Evolutionary conservation across 768 basidiomycete species (phyloP).

Genomic region (Podaxis rugospora): DNA sequence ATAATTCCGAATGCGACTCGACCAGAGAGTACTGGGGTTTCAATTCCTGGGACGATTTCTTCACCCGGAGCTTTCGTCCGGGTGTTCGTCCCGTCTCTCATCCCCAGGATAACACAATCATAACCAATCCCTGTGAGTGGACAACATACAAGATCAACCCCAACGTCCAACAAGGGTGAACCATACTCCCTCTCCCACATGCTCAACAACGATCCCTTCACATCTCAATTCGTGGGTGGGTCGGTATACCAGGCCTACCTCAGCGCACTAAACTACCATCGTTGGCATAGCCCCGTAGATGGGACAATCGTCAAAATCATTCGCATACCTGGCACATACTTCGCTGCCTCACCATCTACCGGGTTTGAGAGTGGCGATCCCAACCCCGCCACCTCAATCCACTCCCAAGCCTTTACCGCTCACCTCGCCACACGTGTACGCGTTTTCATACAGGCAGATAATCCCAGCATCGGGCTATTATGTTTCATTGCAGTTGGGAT

Average conservation of each 20-base stretch:
- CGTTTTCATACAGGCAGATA: constrained; percentile 52
- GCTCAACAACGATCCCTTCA: constrained; percentile 36
- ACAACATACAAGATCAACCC: constrained; percentile 35
- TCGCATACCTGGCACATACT: constrained; percentile 50
- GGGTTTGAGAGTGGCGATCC: constrained; percentile 12
- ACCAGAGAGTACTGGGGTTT: constrained; percentile 38
- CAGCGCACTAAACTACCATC: constrained; percentile 50
- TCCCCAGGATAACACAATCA: constrained; percentile 24
- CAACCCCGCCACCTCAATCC: constrained; percentile 14
- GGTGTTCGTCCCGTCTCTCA: constrained; percentile 34
- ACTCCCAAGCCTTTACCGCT: constrained; percentile 41
- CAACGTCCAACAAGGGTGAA: constrained; percentile 47
- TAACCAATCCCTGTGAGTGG: constrained; percentile 54
- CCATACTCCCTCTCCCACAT: constrained; percentile 58
- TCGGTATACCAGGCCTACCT: constrained; percentile 58
- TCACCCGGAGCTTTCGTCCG: constrained; percentile 38
- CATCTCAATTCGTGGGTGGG: constrained; percentile 43
- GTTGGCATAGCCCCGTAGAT: constrained; percentile 58
- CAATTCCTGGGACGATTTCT: constrained; percentile 52
- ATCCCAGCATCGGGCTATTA: constrained; percentile 49
- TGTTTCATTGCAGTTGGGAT: constrained; percentile 58
- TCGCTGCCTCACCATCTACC: constrained; percentile 28
- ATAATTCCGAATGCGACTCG: constrained; percentile 37
- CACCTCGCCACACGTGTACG: constrained; percentile 44
- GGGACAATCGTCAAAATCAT: constrained; percentile 36